Conservation (phyloP, 306 rosid genomes). For the Cucumis melo region DNA sequence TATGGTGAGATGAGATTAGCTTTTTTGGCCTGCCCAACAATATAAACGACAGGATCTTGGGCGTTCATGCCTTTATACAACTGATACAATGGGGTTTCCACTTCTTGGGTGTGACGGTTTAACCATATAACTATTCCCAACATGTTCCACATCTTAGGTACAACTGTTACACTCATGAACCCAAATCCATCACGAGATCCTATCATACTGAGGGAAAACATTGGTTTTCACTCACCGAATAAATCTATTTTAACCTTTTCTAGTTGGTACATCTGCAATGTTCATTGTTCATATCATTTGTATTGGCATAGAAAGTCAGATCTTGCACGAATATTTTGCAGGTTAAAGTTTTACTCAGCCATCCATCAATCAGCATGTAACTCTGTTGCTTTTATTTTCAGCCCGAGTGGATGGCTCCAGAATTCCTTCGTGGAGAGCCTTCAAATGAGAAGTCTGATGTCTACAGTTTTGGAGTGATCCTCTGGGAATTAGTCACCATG, state of each 20-base stretch:
- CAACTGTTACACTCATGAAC: not conserved
- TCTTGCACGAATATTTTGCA: slow-evolving; percentile 25
- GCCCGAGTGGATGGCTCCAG: slow-evolving; percentile 99
- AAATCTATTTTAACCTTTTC: not conserved
- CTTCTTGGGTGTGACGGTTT: not conserved
- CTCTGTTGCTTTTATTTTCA: slow-evolving; percentile 46
- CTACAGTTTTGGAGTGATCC: slow-evolving; percentile 86
- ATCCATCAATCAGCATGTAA: slow-evolving; percentile 27
- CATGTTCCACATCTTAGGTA: not conserved
- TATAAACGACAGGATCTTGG: not conserved
- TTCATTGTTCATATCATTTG: slow-evolving; percentile 9
- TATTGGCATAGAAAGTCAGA: slow-evolving; percentile 16
- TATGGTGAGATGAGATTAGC: not conserved
- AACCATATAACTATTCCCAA: not conserved
- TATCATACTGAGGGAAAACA: not conserved
- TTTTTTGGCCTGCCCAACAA: not conserved
- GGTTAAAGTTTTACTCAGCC: slow-evolving; percentile 27
- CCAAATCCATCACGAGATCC: not conserved
- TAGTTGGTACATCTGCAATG: not conserved
- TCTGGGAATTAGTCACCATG: slow-evolving; percentile 90
- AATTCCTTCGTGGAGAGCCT: slow-evolving; percentile 95
- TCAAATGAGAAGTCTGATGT: slow-evolving; percentile 94
- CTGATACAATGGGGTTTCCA: not conserved
- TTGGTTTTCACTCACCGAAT: not conserved
- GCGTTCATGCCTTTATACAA: not conserved